Evolutionary conservation across 2,329 filamentous ascomycete genomes (phyloP).

Genomic region (Lomentospora prolificans): DNA sequence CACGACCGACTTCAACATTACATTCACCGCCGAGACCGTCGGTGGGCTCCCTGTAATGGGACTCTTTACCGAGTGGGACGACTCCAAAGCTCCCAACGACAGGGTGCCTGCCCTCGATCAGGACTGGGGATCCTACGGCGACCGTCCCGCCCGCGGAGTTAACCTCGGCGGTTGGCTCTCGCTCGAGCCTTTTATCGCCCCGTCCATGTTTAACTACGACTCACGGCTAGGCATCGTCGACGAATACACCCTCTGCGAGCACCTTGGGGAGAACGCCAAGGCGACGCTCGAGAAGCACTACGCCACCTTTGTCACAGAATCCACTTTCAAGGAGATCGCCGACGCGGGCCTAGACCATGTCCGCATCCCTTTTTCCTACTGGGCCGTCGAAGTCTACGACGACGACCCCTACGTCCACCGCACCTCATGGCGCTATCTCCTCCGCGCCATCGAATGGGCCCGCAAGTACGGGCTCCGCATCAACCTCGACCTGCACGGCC

Average conservation of each 20-base stretch:
- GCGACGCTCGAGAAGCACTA: constrained; percentile 36
- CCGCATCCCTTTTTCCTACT: constrained; percentile 48
- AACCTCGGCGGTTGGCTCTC: constrained; percentile 67
- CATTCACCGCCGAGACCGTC: constrained; percentile 57
- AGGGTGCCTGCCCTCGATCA: constrained; percentile 55
- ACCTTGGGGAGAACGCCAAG: constrained; percentile 34
- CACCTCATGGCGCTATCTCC: constrained; percentile 32
- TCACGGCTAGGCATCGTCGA: constrained; percentile 27
- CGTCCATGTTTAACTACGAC: constrained; percentile 54
- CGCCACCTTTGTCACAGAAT: constrained; percentile 36
- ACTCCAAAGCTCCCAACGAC: constrained; percentile 51
- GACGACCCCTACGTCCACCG: constrained; percentile 36
- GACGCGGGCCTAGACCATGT: constrained; percentile 48
- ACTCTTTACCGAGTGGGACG: constrained; percentile 58
- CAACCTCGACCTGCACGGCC: constrained; percentile 50
- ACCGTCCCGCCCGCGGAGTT: constrained; percentile 56
- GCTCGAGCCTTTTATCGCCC: constrained; percentile 66
- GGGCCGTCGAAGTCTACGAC: constrained; percentile 43
- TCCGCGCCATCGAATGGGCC: constrained; percentile 47
- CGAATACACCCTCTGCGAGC: constrained; percentile 39
- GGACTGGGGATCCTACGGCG: constrained; percentile 51
- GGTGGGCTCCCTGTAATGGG: constrained; percentile 63
- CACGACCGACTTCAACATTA: constrained; percentile 63
- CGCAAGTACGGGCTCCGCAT: constrained; percentile 40
- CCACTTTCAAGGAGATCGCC: constrained; percentile 47